Evolutionary conservation across 164 flowering plant species (phyloP).

Genomic region (Cinnamomum chago): DNA sequence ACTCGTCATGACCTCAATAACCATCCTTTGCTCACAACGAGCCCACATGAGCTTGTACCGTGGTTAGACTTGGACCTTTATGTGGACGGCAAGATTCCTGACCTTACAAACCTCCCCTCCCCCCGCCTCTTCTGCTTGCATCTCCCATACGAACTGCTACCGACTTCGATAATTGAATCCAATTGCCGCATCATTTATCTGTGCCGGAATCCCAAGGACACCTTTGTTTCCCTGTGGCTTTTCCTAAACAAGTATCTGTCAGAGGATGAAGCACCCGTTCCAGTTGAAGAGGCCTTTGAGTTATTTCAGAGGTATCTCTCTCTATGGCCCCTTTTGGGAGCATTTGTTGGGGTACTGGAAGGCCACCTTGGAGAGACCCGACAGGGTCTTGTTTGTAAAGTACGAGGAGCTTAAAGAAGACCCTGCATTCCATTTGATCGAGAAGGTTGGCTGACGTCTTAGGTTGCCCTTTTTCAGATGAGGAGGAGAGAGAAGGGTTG

Average conservation of each 20-base stretch:
- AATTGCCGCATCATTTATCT: conserved; percentile 18
- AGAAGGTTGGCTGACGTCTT: conserved; percentile 9
- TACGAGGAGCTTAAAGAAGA: conserved; percentile 7
- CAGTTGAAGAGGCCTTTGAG: conserved; percentile 8
- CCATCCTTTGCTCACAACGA: neutral
- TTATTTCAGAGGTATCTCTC: neutral
- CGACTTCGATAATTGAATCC: neutral
- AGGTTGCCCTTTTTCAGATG: conserved; percentile 2
- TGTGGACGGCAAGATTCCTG: neutral
- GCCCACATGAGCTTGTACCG: conserved; percentile 3
- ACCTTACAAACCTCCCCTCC: neutral
- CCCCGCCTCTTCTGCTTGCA: conserved; percentile 2
- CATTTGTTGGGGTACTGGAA: conserved; percentile 11
- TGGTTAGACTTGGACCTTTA: neutral
- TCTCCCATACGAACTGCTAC: neutral
- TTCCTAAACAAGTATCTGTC: neutral
- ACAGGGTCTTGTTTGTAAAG: conserved; percentile 2
- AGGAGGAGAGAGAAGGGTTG: conserved; percentile 3
- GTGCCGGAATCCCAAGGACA: conserved; percentile 9
- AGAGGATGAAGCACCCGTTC: neutral
- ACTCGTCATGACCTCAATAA: neutral
- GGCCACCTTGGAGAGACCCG: neutral
- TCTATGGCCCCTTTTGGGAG: conserved; percentile 5
- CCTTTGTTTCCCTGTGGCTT: conserved; percentile 11
- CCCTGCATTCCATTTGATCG: neutral